Conservation (phyloP, 306 rosid genomes). For the Myrica gale region DNA sequence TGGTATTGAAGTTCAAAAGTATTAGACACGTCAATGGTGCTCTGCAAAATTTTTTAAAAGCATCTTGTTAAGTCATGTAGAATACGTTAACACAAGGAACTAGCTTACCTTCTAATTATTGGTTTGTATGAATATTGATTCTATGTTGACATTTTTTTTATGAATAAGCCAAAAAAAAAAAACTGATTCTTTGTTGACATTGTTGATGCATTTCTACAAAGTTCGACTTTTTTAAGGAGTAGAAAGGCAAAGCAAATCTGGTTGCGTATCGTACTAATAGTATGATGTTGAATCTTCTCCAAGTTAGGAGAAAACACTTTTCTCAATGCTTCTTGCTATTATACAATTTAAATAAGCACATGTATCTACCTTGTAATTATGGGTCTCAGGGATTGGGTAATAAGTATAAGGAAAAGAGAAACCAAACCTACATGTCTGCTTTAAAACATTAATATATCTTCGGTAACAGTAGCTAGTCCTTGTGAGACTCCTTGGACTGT, state of each 20-base stretch:
- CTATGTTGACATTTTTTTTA: neutral
- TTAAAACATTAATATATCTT: neutral
- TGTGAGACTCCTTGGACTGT: neutral
- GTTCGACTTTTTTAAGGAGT: neutral
- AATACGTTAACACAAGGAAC: neutral
- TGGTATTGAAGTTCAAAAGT: neutral
- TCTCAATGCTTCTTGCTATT: neutral
- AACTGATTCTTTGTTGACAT: neutral
- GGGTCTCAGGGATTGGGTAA: neutral
- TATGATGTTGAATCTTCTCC: neutral
- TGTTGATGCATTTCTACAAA: neutral
- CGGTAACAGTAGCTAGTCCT: neutral
- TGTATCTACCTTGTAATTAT: neutral
- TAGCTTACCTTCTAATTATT: too few relatives aligned
- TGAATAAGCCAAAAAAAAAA: too few relatives aligned
- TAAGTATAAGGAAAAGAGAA: neutral
- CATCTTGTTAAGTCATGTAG: neutral
- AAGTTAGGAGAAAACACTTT: too few relatives aligned
- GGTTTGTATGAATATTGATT: too few relatives aligned
- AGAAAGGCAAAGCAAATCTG: neutral
- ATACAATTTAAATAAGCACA: neutral
- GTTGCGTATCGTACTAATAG: neutral
- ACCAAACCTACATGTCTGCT: neutral
- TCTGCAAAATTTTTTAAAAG: neutral
- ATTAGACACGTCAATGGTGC: neutral